Evolutionary conservation across 768 basidiomycete species (phyloP), one percentile per base, ranked within the genome.

Genomic region (Brasilioporus rufonigricans): DNA sequence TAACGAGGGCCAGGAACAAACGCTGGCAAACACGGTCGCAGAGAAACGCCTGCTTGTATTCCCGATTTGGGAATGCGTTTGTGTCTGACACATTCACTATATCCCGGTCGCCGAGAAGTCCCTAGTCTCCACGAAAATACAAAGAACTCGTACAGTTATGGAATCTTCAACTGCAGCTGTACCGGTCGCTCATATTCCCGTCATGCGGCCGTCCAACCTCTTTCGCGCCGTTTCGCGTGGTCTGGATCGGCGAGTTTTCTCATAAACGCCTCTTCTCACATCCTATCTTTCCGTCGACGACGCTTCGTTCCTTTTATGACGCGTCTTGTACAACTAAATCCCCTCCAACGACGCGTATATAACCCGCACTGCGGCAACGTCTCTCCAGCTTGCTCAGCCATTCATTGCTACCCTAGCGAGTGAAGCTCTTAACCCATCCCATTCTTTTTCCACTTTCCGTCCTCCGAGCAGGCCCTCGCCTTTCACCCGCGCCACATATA

Each of bases 21-120:
- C 43, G 14, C 13, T 18, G 14, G 10, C 43, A 65, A 59, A 53
- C 21, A 47, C 19, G 4, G 51, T 49, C 33, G 14, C 38, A n/a
- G n/a, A n/a, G 50, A 36, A 44, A 56, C 65, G 48, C 43, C 52
- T 16, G 56, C 52, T 71, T 69, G 61, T 71, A 57, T 59, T 68
- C 67, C 66, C 14, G 27, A 66, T 71, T 70, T 71, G 60, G 67
- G 4, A 50, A 58, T 66, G 12, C 47, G 41, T 41, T 68, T 70
- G 66, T 70, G n/a, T n/a, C n/a, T 21, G 23, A n/a, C 7, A 27
- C 19, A 10, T 39, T 35, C 32, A 8, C 52, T 56, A 52, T 41
- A 11, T 47, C 36, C 48, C 27, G 21, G 32, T 39, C 27, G 35
- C 39, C 29, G 36, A 33, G 26, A 44, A n/a, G n/a, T 14, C 4